Conservation (phyloP, 768 basidiomycete genomes). For the Tylopilus subfusipes region DNA sequence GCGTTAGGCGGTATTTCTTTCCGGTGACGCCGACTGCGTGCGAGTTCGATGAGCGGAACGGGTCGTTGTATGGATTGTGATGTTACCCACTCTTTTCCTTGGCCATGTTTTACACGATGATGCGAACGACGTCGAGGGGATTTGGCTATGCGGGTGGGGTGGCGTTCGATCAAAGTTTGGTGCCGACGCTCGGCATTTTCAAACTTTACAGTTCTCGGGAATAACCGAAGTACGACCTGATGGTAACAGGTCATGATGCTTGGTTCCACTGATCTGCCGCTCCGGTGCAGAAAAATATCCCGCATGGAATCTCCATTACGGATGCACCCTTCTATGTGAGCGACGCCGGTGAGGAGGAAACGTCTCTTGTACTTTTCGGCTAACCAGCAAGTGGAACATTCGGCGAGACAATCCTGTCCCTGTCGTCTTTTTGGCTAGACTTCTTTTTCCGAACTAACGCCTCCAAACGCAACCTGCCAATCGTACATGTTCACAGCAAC, state of each 20-base stretch:
- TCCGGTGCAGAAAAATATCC: too few relatives aligned
- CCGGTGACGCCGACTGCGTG: constrained; percentile 63
- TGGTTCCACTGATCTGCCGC: too few relatives aligned
- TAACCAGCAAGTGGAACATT: not conserved
- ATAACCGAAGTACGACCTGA: too few relatives aligned
- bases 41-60: not conserved
- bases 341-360: too few relatives aligned
- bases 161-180: constrained; percentile 17
- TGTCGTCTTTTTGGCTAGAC: too few relatives aligned
- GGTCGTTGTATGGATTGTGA: not conserved
- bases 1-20: constrained; percentile 94
- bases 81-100: constrained; percentile 22
- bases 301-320: too few relatives aligned
- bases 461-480: not conserved
- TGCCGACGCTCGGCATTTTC: constrained; percentile 19
- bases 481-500: not conserved
- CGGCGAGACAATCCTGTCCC: not conserved
- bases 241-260: too few relatives aligned
- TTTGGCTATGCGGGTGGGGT: not conserved
- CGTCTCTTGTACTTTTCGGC: too few relatives aligned
- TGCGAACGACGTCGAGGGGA: constrained; percentile 1
- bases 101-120: constrained; percentile 19
- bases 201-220: constrained; percentile 19
- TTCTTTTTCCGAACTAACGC: too few relatives aligned
- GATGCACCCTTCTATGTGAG: too few relatives aligned